phyloP scores from a whole-genome alignment of 2,329 filamentous ascomycete genomes.

The Blumeria graminis region DNA sequence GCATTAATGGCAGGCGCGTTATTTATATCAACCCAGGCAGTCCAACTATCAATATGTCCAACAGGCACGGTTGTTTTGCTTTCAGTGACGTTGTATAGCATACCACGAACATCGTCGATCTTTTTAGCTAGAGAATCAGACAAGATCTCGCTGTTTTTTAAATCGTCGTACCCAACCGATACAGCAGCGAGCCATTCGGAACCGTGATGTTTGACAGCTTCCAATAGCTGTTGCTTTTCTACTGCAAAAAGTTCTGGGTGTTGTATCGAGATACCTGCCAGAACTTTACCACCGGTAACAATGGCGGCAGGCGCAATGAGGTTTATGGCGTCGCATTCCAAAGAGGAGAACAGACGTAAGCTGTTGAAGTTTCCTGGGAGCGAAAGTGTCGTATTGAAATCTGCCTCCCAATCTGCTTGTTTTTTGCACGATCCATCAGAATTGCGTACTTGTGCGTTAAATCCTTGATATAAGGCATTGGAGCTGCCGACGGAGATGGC shows the following conservation, averaged over 20 bases:
- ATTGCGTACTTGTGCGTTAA: constrained; percentile 19
- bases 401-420: constrained; percentile 33
- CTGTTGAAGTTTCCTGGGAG: constrained; percentile 30
- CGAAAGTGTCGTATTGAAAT: constrained; percentile 29
- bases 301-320: constrained; percentile 32
- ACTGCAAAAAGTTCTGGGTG: constrained; percentile 28
- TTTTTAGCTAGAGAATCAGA: constrained; percentile 19
- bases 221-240: constrained; percentile 34
- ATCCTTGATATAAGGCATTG: constrained; percentile 9
- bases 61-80: constrained; percentile 28
- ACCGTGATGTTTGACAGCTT: constrained; percentile 29
- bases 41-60: constrained; percentile 48
- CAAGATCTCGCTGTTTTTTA: constrained; percentile 29
- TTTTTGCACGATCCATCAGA: constrained; percentile 40
- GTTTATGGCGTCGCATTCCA: constrained; percentile 23
- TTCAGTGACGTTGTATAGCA: constrained; percentile 22
- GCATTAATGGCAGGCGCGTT: constrained; percentile 25
- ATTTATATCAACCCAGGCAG: constrained; percentile 31
- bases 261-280: constrained; percentile 30
- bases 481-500: too few species aligned
- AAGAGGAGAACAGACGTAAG: constrained; percentile 37
- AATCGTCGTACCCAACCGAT: constrained; percentile 41
- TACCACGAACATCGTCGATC: constrained; percentile 26
- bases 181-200: constrained; percentile 37
- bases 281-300: constrained; percentile 8